phyloP scores from a whole-genome alignment of 805 yeast species.

The Metschnikowia hibisci region DNA sequence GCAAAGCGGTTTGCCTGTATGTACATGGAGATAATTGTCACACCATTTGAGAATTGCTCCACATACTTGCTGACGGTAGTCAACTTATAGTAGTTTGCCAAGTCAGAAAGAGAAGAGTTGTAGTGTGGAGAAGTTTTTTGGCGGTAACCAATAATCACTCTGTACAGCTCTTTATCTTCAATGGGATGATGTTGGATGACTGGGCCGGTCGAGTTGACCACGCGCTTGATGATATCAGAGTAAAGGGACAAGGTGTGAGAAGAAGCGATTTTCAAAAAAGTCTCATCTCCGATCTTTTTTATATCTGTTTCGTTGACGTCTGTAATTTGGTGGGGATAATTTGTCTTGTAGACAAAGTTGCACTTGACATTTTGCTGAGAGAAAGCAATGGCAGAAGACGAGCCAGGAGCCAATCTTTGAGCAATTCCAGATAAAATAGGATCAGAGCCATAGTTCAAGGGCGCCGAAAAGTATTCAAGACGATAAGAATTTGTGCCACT shows the following conservation, averaged over 20 bases:
- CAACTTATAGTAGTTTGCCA: slow-evolving; percentile 85
- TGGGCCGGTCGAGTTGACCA: slow-evolving; percentile 79
- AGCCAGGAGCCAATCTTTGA: slow-evolving; percentile 25
- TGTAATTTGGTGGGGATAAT: slow-evolving; percentile 19
- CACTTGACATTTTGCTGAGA: slow-evolving; percentile 56
- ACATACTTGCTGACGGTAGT: slow-evolving; percentile 85
- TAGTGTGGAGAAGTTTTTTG: slow-evolving; percentile 82
- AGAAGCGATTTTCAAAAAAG: slow-evolving; percentile 75
- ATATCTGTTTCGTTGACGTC: slow-evolving; percentile 47
- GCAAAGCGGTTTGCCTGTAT: slow-evolving; percentile 38
- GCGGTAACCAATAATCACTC: slow-evolving; percentile 85
- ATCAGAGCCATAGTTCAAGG: slow-evolving; percentile 44
- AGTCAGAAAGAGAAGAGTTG: slow-evolving; percentile 79
- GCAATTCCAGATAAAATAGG: slow-evolving; percentile 41
- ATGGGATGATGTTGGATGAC: slow-evolving; percentile 83
- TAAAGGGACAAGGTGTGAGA: slow-evolving; percentile 75
- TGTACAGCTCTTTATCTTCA: slow-evolving; percentile 75
- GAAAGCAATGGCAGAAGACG: slow-evolving; percentile 20
- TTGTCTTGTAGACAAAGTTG: slow-evolving; percentile 78
- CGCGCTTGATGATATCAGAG: slow-evolving; percentile 64
- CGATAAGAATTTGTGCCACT: slow-evolving; percentile 48
- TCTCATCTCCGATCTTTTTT: slow-evolving; percentile 67
- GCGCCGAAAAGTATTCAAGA: slow-evolving; percentile 75
- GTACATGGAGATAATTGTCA: slow-evolving; percentile 83
- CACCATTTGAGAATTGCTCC: slow-evolving; percentile 88